Evolutionary conservation across 306 rosid genomes (phyloP).

Genomic region (Malus fusca): DNA sequence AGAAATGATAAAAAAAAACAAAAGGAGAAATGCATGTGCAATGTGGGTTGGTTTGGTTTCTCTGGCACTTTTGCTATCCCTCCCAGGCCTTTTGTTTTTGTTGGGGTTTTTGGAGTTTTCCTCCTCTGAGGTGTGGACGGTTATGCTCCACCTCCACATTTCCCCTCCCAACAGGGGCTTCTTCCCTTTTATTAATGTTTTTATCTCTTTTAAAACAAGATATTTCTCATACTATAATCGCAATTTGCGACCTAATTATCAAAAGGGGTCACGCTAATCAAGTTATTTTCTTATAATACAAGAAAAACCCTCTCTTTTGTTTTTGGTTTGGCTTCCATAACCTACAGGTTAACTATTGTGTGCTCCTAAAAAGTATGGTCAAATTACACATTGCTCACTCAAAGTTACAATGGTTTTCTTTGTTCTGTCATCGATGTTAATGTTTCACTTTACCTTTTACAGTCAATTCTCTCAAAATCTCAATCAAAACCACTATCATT

Average conservation of each 20-base stretch:
- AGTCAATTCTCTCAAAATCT: no score
- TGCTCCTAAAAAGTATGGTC: background rate
- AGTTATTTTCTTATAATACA: background rate
- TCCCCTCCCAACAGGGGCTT: background rate
- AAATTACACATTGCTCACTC: no score
- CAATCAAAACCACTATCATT: no score
- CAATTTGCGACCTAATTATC: background rate
- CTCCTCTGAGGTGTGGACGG: slow-evolving; percentile 25
- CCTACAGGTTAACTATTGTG: background rate
- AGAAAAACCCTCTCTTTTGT: background rate
- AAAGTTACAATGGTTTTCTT: no score
- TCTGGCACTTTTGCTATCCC: slow-evolving; percentile 36
- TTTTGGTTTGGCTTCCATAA: background rate
- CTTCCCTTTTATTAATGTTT: background rate
- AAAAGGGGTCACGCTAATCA: background rate
- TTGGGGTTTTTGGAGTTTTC: slow-evolving; percentile 35
- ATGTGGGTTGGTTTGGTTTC: slow-evolving; percentile 49
- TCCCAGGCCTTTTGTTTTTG: slow-evolving; percentile 22
- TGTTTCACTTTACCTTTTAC: no score
- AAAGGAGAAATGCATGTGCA: slow-evolving; percentile 51
- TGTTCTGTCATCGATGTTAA: no score
- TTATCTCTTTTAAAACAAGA: background rate
- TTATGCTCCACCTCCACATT: slow-evolving; percentile 42
- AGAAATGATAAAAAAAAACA: slow-evolving; percentile 33
- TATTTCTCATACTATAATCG: background rate